These are phyloP conservation scores for Ganoderma boninense DNA, from an alignment of 1,284 basidiomycete genomes.

Conservation along the genomic window DNA sequence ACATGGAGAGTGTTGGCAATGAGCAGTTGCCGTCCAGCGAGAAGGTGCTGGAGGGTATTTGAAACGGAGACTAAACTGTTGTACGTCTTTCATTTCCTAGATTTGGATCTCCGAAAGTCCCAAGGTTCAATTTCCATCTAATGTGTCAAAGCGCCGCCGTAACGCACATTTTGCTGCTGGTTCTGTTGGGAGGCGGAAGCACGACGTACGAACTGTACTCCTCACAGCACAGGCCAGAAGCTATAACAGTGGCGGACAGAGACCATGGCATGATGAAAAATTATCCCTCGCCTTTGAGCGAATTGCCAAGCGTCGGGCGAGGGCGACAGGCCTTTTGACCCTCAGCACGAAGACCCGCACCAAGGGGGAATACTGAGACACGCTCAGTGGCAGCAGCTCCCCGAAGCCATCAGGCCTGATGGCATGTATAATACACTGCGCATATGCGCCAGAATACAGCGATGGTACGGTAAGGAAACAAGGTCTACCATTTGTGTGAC, in stretches of 20 bases:
- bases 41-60: neutral
- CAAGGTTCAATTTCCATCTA: no score
- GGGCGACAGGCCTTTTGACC: no score
- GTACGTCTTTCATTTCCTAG: neutral
- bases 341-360: no score
- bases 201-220: no score
- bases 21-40: neutral
- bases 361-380: neutral
- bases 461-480: slow-evolving; percentile 18
- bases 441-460: slow-evolving; percentile 27
- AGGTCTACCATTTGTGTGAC: neutral
- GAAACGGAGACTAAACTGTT: neutral
- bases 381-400: neutral
- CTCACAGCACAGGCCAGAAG: no score
- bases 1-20: slow-evolving; percentile 30
- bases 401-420: neutral
- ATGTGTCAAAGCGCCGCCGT: no score
- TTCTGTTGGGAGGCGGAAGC: no score
- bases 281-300: no score
- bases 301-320: no score
- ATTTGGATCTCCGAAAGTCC: neutral
- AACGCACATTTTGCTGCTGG: no score
- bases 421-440: slow-evolving; percentile 29
- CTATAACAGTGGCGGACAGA: no score
- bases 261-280: no score